Evolutionary conservation across 495 filamentous ascomycete species (phyloP).

Genomic region (Corynascus novoguineensis): DNA sequence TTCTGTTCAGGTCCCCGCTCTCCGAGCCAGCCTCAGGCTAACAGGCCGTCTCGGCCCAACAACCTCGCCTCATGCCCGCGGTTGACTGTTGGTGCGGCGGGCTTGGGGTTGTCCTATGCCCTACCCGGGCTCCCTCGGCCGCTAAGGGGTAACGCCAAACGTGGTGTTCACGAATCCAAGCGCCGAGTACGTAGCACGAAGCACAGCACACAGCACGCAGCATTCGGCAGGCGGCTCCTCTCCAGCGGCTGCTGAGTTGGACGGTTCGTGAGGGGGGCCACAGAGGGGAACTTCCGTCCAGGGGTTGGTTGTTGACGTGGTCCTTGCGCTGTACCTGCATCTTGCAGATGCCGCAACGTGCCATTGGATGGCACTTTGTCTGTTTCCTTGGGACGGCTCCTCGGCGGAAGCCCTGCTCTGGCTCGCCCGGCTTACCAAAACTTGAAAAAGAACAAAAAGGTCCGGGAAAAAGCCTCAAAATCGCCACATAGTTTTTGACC

Average conservation of each 20-base stretch:
- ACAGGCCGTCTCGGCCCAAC: no score
- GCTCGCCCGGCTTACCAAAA: no score
- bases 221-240: background rate
- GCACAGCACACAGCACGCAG: no score
- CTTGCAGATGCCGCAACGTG: conserved; percentile 3
- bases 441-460: background rate
- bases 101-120: no score
- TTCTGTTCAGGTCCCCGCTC: background rate
- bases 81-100: no score
- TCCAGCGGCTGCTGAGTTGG: background rate
- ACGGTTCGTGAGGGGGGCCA: background rate
- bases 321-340: conserved; percentile 16
- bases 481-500: conserved; percentile 8
- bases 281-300: background rate
- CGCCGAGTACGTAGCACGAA: no score
- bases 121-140: no score
- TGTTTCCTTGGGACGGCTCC: background rate
- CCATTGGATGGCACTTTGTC: conserved; percentile 10
- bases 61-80: no score
- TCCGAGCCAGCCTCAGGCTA: background rate
- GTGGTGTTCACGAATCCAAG: no score
- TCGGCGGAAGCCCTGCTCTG: conserved; percentile 1
- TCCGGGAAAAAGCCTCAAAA: conserved; percentile 3
- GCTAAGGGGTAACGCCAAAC: no score
- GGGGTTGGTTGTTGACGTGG: conserved; percentile 6